A percentile compares a stretch with the other conserved stretches of the same genome.
These are phyloP conservation scores for Mrakia frigida DNA, from an alignment of 768 basidiomycete genomes.

Conservation along the genomic window DNA sequence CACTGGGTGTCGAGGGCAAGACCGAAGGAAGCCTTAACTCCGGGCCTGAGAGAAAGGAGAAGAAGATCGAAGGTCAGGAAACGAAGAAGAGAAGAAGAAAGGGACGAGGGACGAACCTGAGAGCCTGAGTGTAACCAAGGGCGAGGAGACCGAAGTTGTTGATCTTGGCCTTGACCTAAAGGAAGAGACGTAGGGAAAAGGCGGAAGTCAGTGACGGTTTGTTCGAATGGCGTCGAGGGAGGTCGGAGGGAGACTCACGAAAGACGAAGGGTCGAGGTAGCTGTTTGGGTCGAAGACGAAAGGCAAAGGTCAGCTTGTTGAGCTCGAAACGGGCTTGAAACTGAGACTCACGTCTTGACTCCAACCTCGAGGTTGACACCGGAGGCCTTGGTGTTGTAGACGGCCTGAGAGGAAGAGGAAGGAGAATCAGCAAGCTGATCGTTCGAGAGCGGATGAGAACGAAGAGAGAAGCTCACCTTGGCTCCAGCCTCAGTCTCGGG, in stretches of 20 bases:
- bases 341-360: conserved; percentile 71
- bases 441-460: not conserved
- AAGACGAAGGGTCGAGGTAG: conserved; percentile 80
- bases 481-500: conserved; percentile 81
- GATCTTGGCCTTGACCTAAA: conserved; percentile 90
- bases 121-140: conserved; percentile 78
- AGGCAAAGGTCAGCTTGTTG: conserved; percentile 16
- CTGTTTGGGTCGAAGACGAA: not conserved
- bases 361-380: conserved; percentile 91
- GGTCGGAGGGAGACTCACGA: conserved; percentile 42
- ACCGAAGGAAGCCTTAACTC: conserved; percentile 88
- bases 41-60: conserved; percentile 54
- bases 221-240: not conserved
- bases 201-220: not conserved
- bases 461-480: conserved; percentile 38
- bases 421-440: not conserved
- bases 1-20: conserved; percentile 91
- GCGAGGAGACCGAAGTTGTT: conserved; percentile 90
- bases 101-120: conserved; percentile 46
- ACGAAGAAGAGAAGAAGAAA: not conserved
- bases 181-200: not conserved
- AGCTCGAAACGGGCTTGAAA: not conserved
- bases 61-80: not conserved
- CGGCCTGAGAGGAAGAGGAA: conserved; percentile 48
- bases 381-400: conserved; percentile 87